Percentiles rank a stretch among this genome's conserved stretches.
Conservation (phyloP, 2,329 filamentous ascomycete species). For the Diaporthe humulicola region DNA sequence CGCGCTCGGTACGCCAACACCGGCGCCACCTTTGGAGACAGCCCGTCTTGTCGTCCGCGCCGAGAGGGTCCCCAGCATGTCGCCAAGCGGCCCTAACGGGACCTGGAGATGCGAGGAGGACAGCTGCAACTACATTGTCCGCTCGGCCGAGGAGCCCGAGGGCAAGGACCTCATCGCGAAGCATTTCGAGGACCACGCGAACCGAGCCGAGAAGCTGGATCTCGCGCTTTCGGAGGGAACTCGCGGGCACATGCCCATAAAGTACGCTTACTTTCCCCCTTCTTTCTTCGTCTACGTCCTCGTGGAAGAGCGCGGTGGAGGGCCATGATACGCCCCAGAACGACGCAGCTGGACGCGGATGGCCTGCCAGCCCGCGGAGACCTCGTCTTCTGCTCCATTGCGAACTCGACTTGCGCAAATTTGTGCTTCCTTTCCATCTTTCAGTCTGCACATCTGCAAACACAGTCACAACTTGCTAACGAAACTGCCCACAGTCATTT, state of each 20-base stretch:
- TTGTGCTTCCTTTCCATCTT: constrained; percentile 37
- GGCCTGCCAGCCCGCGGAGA: constrained; percentile 32
- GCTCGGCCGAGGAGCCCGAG: constrained; percentile 68
- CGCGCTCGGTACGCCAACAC: constrained; percentile 31
- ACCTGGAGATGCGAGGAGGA: constrained; percentile 77
- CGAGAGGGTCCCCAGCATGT: constrained; percentile 62
- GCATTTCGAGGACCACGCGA: constrained; percentile 73
- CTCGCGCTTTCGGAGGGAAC: constrained; percentile 70
- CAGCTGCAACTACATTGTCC: constrained; percentile 74
- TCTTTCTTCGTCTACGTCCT: constrained; percentile 44
- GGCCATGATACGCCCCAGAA: not conserved
- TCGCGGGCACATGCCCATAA: constrained; percentile 67
- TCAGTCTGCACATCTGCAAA: constrained; percentile 43
- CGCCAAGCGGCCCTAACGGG: constrained; percentile 68
- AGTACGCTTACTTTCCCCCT: constrained; percentile 61
- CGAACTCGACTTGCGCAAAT: not conserved
- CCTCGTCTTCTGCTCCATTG: not conserved
- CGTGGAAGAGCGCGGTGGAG: not conserved
- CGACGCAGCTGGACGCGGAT: not conserved
- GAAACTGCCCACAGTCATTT: constrained; percentile 58
- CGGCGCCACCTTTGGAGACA: constrained; percentile 44
- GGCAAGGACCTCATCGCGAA: constrained; percentile 69
- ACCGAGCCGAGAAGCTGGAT: constrained; percentile 63
- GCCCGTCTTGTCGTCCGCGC: constrained; percentile 62
- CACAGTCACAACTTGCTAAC: constrained; percentile 52